These are phyloP conservation scores for Lentinula edodes DNA, from an alignment of 768 basidiomycete species.

Conservation along the genomic window DNA sequence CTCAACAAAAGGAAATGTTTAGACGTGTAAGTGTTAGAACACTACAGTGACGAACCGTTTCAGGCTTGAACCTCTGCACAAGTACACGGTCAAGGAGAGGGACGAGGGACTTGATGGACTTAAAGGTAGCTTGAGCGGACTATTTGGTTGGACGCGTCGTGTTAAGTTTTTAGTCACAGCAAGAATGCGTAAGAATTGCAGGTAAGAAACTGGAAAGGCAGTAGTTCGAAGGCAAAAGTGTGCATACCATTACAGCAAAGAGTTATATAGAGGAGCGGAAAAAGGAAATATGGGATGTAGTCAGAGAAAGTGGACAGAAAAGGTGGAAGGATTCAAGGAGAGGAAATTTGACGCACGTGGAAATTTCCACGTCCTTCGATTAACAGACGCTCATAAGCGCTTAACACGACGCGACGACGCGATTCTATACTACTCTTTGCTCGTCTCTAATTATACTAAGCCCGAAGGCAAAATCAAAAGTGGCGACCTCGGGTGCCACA, in stretches of 20 bases:
- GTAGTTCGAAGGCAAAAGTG: not conserved
- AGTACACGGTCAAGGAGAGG: constrained; percentile 95
- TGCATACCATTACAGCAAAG: not conserved
- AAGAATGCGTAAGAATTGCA: too few relatives aligned
- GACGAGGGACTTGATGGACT: constrained; percentile 83
- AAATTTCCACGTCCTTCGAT: not conserved
- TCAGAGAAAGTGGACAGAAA: not conserved
- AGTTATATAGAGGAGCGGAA: not conserved
- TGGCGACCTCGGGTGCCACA: too few relatives aligned
- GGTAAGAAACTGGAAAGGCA: not conserved
- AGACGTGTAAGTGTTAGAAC: not conserved
- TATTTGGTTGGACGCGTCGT: constrained; percentile 17
- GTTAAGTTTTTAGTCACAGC: too few relatives aligned
- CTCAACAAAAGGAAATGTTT: not conserved
- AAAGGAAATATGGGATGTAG: not conserved
- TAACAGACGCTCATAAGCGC: not conserved
- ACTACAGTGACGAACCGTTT: constrained; percentile 52
- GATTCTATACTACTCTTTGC: too few relatives aligned
- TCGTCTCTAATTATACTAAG: too few relatives aligned
- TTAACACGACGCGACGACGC: not conserved
- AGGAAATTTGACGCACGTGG: not conserved
- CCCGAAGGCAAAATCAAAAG: too few relatives aligned
- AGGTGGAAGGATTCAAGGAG: not conserved
- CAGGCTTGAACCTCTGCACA: constrained; percentile 95
- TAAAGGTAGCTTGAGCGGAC: constrained; percentile 92